Percentiles rank a stretch among this genome's conserved stretches.
Evolutionary conservation across 805 yeast species (phyloP).

Genomic region (Millerago galiae): DNA sequence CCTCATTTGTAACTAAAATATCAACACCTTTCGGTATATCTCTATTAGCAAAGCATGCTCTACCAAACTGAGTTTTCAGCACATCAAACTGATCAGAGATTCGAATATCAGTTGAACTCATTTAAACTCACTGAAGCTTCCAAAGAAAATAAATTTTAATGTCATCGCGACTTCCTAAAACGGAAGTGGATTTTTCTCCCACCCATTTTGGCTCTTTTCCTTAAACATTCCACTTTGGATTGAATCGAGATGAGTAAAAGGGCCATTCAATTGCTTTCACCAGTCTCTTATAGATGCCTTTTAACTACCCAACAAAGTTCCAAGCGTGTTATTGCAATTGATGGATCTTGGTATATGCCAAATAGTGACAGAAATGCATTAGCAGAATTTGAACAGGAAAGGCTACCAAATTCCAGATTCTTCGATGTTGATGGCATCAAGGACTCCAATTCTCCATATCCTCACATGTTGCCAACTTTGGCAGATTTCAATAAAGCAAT

Average conservation of each 20-base stretch:
- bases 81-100: conserved; percentile 31
- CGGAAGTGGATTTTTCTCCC: not conserved
- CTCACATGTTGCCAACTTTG: conserved; percentile 83
- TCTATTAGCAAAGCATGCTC: conserved; percentile 49
- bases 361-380: conserved; percentile 53
- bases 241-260: conserved; percentile 18
- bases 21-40: conserved; percentile 35
- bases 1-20: conserved; percentile 33
- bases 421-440: conserved; percentile 73
- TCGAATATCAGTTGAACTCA: conserved; percentile 4
- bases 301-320: conserved; percentile 12
- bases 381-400: conserved; percentile 48
- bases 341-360: conserved; percentile 93
- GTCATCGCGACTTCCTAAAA: conserved; percentile 1
- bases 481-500: conserved; percentile 48
- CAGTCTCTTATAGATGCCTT: conserved; percentile 20
- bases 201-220: not conserved
- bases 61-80: conserved; percentile 41
- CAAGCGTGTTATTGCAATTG: conserved; percentile 52
- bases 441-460: conserved; percentile 56
- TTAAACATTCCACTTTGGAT: not conserved
- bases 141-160: not conserved
- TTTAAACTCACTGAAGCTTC: not conserved
- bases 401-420: conserved; percentile 62
- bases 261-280: conserved; percentile 20